phyloP scores from a whole-genome alignment of 106 monocot species.

The Dendrobium chrysotoxum region DNA sequence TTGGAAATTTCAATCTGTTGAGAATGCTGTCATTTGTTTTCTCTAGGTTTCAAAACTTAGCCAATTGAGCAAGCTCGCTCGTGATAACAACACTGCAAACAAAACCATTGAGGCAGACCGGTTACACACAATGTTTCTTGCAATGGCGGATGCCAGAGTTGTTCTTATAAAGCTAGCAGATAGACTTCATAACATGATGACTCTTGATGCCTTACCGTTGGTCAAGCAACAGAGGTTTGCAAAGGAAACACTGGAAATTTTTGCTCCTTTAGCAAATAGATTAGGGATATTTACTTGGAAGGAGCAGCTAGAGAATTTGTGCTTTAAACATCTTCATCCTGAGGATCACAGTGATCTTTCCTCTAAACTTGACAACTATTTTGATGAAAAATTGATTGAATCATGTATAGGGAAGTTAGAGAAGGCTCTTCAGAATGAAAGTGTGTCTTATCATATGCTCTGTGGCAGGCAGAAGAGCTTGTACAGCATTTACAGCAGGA shows the following conservation, averaged over 20 bases:
- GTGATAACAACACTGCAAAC: conserved; percentile 86
- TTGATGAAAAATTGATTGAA: conserved; percentile 60
- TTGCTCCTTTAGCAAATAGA: conserved; percentile 83
- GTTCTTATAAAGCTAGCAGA: conserved; percentile 98
- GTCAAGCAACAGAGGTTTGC: conserved; percentile 83
- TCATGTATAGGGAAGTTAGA: conserved; percentile 64
- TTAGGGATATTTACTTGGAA: conserved; percentile 90
- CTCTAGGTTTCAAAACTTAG: conserved; percentile 87
- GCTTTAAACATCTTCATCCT: conserved; percentile 82
- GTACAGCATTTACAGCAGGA: conserved; percentile 86
- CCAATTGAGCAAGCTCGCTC: conserved; percentile 90
- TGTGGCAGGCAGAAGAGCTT: conserved; percentile 86
- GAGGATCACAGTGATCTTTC: conserved; percentile 58
- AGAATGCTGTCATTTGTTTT: conserved; percentile 9
- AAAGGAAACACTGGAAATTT: conserved; percentile 90
- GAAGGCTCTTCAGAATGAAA: conserved; percentile 49
- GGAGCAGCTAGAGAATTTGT: conserved; percentile 82
- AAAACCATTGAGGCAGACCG: conserved; percentile 80
- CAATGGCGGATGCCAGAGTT: conserved; percentile 92
- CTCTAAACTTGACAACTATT: conserved; percentile 48
- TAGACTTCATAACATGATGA: conserved; percentile 98
- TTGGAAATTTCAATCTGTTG: conserved; percentile 1
- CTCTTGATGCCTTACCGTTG: conserved; percentile 70
- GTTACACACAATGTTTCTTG: conserved; percentile 95
- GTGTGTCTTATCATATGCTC: conserved; percentile 53